Conservation (phyloP, 1,284 basidiomycete genomes). For the Rhodotorula sp. region DNA sequence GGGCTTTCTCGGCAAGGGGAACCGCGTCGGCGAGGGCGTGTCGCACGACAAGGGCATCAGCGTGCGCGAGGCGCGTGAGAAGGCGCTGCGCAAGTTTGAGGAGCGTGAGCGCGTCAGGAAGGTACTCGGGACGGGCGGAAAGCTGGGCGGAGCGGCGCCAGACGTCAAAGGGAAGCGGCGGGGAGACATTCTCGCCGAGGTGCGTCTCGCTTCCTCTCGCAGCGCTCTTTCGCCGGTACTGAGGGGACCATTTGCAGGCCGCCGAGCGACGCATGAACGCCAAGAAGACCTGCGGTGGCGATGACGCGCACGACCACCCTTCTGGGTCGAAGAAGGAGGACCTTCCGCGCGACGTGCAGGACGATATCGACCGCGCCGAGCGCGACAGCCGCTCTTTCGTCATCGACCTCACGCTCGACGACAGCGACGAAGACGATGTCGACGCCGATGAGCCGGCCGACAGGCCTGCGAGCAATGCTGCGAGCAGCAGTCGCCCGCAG, state of each 20-base stretch:
- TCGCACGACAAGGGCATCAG: slow-evolving; percentile 63
- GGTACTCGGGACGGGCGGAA: slow-evolving; percentile 55
- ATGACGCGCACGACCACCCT: slow-evolving; percentile 23
- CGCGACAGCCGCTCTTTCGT: slow-evolving; percentile 67
- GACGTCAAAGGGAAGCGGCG: slow-evolving; percentile 58
- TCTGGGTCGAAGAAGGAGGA: slow-evolving; percentile 20
- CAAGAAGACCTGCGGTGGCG: slow-evolving; percentile 65
- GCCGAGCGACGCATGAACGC: slow-evolving; percentile 73
- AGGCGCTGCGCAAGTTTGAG: slow-evolving; percentile 75
- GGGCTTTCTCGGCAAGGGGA: slow-evolving; percentile 75
- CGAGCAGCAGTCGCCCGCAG: slow-evolving; percentile 13
- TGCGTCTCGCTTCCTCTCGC: slow-evolving; percentile 51
- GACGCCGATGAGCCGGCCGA: neutral
- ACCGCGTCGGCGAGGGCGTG: slow-evolving; percentile 62
- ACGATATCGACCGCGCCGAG: slow-evolving; percentile 66
- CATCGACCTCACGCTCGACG: slow-evolving; percentile 50
- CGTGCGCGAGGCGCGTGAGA: slow-evolving; percentile 62
- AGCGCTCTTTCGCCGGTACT: neutral
- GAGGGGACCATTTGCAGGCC: slow-evolving; percentile 59
- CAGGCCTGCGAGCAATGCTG: neutral
- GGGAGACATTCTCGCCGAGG: slow-evolving; percentile 72
- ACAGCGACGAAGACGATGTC: slow-evolving; percentile 4
- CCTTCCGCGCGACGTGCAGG: slow-evolving; percentile 54
- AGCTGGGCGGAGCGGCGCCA: slow-evolving; percentile 30
- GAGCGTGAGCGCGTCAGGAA: slow-evolving; percentile 59